A percentile compares a stretch with the other conserved stretches of the same genome.
Evolutionary conservation across 352 stramenopile genomes (phyloP).

Genomic region (Peronosclerospora sorghi): DNA sequence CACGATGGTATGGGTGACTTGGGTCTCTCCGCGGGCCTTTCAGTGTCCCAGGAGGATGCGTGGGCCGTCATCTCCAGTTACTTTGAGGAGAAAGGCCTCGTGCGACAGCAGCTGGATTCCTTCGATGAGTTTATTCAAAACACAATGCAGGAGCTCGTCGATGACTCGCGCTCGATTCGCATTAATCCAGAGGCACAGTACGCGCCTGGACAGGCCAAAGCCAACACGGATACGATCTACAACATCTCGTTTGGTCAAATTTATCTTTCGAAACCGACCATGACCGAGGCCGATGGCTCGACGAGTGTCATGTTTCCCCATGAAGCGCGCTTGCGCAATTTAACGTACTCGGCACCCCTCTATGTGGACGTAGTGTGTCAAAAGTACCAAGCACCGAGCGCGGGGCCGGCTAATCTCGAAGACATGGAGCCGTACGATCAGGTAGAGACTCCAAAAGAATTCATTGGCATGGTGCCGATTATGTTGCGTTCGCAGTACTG

Average conservation of each 20-base stretch:
- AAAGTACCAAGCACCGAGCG: constrained; percentile 63
- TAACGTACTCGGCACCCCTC: constrained; percentile 97
- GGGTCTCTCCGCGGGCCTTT: constrained; percentile 48
- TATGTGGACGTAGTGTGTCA: constrained; percentile 98
- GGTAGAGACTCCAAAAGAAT: constrained; percentile 87
- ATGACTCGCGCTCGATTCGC: constrained; percentile 94
- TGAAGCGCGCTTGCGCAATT: constrained; percentile 95
- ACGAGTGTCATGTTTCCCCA: constrained; percentile 99
- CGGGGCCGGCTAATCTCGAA: constrained; percentile 61
- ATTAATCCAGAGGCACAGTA: constrained; percentile 96
- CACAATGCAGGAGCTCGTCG: constrained; percentile 99
- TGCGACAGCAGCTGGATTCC: constrained; percentile 99
- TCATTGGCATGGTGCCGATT: constrained; percentile 97
- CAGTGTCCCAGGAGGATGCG: constrained; percentile 96
- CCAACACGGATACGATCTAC: constrained; percentile 87
- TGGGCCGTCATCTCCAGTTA: constrained; percentile 99
- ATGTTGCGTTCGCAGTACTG: constrained; percentile 97
- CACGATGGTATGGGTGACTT: constrained; percentile 27
- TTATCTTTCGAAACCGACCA: constrained; percentile 95
- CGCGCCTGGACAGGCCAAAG: constrained; percentile 88
- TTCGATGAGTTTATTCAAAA: constrained; percentile 99
- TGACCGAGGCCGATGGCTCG: constrained; percentile 94
- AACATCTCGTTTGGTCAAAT: constrained; percentile 98
- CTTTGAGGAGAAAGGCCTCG: constrained; percentile 99
- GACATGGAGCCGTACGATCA: constrained; percentile 84